Evolutionary conservation across 768 basidiomycete species (phyloP).

Genomic region (Ephemerocybe angulata): DNA sequence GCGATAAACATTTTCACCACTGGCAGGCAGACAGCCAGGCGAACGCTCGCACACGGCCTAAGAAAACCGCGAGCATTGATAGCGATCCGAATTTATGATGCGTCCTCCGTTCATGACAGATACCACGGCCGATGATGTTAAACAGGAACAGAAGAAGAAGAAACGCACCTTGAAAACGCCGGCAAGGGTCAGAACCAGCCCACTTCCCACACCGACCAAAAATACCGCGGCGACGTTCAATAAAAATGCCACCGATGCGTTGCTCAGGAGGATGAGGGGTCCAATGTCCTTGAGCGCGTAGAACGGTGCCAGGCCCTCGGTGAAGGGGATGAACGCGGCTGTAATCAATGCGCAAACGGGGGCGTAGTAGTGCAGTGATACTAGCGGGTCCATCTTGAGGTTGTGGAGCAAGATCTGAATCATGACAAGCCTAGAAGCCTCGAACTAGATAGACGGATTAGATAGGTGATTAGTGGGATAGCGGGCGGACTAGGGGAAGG

Average conservation of each 20-base stretch:
- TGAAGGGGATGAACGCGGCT: conserved; percentile 81
- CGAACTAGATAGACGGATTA: conserved; percentile 57
- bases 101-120: too few species aligned
- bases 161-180: conserved; percentile 82
- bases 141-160: conserved; percentile 1
- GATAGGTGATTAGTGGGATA: background rate
- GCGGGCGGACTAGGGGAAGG: background rate
- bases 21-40: too few species aligned
- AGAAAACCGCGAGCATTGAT: too few species aligned
- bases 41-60: too few species aligned
- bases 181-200: conserved; percentile 86
- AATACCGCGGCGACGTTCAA: conserved; percentile 94
- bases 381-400: conserved; percentile 95
- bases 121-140: too few species aligned
- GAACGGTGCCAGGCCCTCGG: conserved; percentile 88
- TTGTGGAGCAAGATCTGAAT: conserved; percentile 94
- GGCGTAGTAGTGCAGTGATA: conserved; percentile 94
- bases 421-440: conserved; percentile 92
- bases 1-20: too few species aligned
- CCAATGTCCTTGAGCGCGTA: conserved; percentile 64
- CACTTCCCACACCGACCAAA: conserved; percentile 83
- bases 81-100: too few species aligned
- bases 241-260: conserved; percentile 83
- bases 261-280: conserved; percentile 69
- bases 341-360: conserved; percentile 94